Percentiles rank a stretch among this genome's conserved stretches.
Conservation (phyloP, 441 rosid genomes). For the Populus hybrid region DNA sequence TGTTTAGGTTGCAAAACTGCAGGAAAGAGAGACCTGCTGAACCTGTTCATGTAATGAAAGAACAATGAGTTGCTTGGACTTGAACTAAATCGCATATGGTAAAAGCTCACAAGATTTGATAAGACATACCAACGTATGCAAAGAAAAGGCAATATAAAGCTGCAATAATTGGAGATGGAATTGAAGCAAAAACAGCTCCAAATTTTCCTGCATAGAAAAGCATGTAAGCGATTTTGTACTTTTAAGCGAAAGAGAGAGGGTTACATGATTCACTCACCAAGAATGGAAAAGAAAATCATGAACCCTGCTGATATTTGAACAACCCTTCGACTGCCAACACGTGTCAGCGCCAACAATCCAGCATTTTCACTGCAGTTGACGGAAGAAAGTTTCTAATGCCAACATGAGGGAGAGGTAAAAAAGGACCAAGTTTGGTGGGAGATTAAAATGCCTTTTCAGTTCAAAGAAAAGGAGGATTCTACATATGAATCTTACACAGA, state of each 20-base stretch:
- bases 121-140: slow-evolving; percentile 84
- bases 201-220: slow-evolving; percentile 64
- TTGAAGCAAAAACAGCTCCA: slow-evolving; percentile 94
- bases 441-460: background rate
- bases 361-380: slow-evolving; percentile 74
- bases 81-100: background rate
- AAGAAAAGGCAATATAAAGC: slow-evolving; percentile 88
- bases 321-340: slow-evolving; percentile 92
- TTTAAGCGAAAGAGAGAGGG: background rate
- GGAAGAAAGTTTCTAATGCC: slow-evolving; percentile 14
- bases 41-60: slow-evolving; percentile 43
- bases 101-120: background rate
- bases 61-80: background rate
- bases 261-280: slow-evolving; percentile 42
- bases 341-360: slow-evolving; percentile 82
- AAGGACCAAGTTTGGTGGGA: background rate
- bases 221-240: background rate
- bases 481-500: slow-evolving; percentile 60
- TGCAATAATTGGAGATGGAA: slow-evolving; percentile 88
- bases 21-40: slow-evolving; percentile 79
- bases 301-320: slow-evolving; percentile 94
- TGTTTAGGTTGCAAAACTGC: slow-evolving; percentile 94
- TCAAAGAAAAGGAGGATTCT: slow-evolving; percentile 5
- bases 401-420: background rate
- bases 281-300: slow-evolving; percentile 97